phyloP scores from a whole-genome alignment of 1,139 yeast species.

The Eremothecium gossypii region DNA sequence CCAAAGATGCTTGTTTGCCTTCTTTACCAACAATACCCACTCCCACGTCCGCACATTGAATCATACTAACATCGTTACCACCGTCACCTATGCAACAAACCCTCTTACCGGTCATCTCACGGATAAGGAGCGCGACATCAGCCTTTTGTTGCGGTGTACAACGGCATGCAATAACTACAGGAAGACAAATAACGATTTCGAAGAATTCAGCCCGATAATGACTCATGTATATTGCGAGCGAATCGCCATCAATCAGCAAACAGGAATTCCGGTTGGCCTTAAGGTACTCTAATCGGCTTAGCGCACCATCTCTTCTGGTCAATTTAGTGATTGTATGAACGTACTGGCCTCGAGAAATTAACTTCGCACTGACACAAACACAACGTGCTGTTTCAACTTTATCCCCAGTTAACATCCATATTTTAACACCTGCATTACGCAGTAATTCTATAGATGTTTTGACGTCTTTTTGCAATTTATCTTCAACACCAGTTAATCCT shows the following conservation, averaged over 20 bases:
- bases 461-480: slow-evolving; percentile 82
- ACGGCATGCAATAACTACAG: slow-evolving; percentile 94
- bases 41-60: slow-evolving; percentile 97
- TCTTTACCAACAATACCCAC: slow-evolving; percentile 99
- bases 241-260: slow-evolving; percentile 88
- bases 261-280: slow-evolving; percentile 62
- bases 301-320: slow-evolving; percentile 51
- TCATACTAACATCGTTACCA: slow-evolving; percentile 98
- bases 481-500: slow-evolving; percentile 97
- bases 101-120: slow-evolving; percentile 71
- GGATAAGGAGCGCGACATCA: slow-evolving; percentile 76
- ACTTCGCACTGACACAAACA: slow-evolving; percentile 88
- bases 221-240: slow-evolving; percentile 60
- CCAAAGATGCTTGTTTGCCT: slow-evolving; percentile 93
- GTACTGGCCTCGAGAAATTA: slow-evolving; percentile 87
- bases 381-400: slow-evolving; percentile 97
- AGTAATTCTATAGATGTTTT: slow-evolving; percentile 85
- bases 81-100: slow-evolving; percentile 99
- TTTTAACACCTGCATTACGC: slow-evolving; percentile 91
- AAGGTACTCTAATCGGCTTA: slow-evolving; percentile 64
- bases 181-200: slow-evolving; percentile 62
- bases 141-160: slow-evolving; percentile 99
- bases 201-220: slow-evolving; percentile 64
- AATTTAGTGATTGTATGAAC: slow-evolving; percentile 77
- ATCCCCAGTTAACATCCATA: slow-evolving; percentile 99